Evolutionary conservation across 2,329 filamentous ascomycete genomes (phyloP), one percentile per base, ranked within the genome.

Genomic region (Alternaria postmessia): DNA sequence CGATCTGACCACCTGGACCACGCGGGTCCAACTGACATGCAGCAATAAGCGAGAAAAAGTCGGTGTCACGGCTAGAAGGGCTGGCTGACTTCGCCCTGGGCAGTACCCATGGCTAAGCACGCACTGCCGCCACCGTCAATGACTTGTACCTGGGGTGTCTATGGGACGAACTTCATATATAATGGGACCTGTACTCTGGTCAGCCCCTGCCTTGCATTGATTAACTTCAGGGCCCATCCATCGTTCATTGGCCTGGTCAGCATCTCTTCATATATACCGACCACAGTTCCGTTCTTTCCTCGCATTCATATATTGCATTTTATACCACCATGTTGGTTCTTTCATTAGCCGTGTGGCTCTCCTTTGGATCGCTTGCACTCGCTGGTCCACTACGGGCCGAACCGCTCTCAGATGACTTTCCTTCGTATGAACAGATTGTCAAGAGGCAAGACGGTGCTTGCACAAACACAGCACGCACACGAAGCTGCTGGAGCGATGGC

Each of bases 401-500:
- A 16, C 54, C 51, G 30, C 46, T 59, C 32, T 47, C 42, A 20
- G 57, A 59, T 34, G 57, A 51, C 8, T 59, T 65, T 16, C 54
- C 61, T 24, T 51, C 58, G 8, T 62, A 62, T 48, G 60, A 60
- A 34, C 69, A 68, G 34, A 51, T 74, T 46, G 63, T 69, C 20
- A 69, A 72, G 51, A 69, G 71, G 54, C 75, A 76, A 61, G 75
- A 77, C 49, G 66, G 73, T n/a, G 66, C 63, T 24, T 82, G 81
- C 65, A 81, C 74, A 11, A 79, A 82, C 61, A 74, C 74, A 7
- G 75, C 80, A 30, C 66, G 64, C 12, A 79, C 78, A 5, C 72
- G 81, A 62, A 69, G 68, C 14, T 83, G 81, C 64, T 83, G 81
- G 81, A 74, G 68, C 32, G 69, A 69, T 55, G 81, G 81, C 43